These are phyloP conservation scores for Cymbopogon citratus DNA, from an alignment of 176 grass and related monocot genomes.

Conservation along the genomic window DNA sequence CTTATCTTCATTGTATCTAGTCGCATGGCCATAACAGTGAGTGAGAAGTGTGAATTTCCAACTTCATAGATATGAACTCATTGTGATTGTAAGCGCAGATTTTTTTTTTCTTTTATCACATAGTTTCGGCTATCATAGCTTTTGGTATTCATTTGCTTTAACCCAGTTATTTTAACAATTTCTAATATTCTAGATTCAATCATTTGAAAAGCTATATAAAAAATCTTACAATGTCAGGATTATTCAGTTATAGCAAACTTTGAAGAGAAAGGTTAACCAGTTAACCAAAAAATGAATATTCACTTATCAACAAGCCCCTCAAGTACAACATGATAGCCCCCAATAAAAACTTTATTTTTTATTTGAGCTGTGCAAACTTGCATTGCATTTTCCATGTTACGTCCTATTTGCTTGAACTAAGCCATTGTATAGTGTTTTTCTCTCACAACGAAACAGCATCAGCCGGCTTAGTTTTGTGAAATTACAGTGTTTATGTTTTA, in stretches of 20 bases:
- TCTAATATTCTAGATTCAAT: neutral
- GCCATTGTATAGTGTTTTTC: too few relatives aligned
- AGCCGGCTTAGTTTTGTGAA: neutral
- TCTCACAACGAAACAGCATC: too few relatives aligned
- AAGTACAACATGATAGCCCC: neutral
- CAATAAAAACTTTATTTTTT: neutral
- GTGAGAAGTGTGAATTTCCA: neutral
- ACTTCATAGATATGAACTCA: neutral
- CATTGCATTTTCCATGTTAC: conserved; percentile 4
- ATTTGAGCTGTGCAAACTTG: neutral
- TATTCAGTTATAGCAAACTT: conserved; percentile 9
- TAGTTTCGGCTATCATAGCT: neutral
- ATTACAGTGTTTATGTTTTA: neutral
- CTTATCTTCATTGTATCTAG: neutral
- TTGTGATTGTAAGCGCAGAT: neutral
- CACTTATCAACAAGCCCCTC: conserved; percentile 4
- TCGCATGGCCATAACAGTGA: neutral
- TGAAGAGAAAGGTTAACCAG: conserved; percentile 14
- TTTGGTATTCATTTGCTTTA: neutral
- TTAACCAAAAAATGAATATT: neutral
- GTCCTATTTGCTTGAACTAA: too few relatives aligned
- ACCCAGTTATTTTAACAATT: conserved; percentile 18
- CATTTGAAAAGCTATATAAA: neutral
- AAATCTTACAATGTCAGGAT: neutral
- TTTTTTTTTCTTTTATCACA: neutral